Percentiles rank a stretch among this genome's conserved stretches.
Evolutionary conservation across 2,329 filamentous ascomycete genomes (phyloP).

Genomic region (Claviceps purpurea): DNA sequence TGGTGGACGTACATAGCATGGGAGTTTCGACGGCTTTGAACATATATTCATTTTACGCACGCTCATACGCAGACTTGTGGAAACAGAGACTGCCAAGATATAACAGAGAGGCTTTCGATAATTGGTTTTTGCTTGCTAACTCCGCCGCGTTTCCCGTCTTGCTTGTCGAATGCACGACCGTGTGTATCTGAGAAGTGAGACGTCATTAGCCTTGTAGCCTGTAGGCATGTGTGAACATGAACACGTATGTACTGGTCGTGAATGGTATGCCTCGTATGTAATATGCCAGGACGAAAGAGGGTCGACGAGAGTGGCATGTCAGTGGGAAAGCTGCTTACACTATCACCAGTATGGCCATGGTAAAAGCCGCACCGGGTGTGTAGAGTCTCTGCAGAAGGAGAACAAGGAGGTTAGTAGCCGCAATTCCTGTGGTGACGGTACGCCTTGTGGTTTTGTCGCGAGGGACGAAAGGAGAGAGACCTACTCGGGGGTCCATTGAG

Average conservation of each 20-base stretch:
- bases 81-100: too few species aligned
- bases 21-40: slow-evolving; percentile 1
- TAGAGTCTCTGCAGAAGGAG: slow-evolving; percentile 25
- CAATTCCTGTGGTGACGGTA: too few species aligned
- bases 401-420: too few species aligned
- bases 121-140: neutral
- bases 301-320: too few species aligned
- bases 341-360: slow-evolving; percentile 39
- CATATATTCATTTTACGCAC: neutral
- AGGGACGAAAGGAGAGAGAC: neutral
- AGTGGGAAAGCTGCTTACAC: slow-evolving; percentile 19
- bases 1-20: slow-evolving; percentile 7
- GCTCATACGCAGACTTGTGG: neutral
- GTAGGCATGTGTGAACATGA: neutral
- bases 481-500: slow-evolving; percentile 18
- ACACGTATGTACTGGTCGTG: too few species aligned
- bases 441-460: neutral
- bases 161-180: slow-evolving; percentile 27
- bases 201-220: neutral
- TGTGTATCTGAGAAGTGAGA: slow-evolving; percentile 19
- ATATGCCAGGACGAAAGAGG: too few species aligned
- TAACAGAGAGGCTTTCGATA: too few species aligned
- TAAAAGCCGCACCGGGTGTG: slow-evolving; percentile 38
- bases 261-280: too few species aligned
- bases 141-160: slow-evolving; percentile 18